These are phyloP conservation scores for Pleurotus salmoneostramineus DNA, from an alignment of 768 basidiomycete species.

Conservation along the genomic window DNA sequence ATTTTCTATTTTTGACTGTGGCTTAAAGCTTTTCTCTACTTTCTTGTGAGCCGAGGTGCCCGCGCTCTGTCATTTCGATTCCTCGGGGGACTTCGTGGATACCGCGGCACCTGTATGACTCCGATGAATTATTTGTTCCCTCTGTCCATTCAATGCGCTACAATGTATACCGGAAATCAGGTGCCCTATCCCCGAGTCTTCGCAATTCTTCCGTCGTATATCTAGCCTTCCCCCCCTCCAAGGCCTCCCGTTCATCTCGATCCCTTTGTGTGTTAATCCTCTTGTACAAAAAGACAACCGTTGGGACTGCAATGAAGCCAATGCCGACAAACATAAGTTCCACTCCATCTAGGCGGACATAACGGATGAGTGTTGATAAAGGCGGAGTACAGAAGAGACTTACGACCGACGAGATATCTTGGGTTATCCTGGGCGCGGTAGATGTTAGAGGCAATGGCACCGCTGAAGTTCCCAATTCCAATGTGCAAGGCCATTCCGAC, in stretches of 20 bases:
- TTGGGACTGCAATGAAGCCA: constrained; percentile 49
- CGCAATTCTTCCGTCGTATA: constrained; percentile 32
- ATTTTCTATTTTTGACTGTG: too few species aligned
- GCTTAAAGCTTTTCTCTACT: too few species aligned
- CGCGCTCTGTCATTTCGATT: too few species aligned
- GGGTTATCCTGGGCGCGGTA: constrained; percentile 58
- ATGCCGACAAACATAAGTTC: constrained; percentile 70
- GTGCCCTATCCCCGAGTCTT: constrained; percentile 56
- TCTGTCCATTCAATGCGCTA: too few species aligned
- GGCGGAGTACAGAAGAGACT: constrained; percentile 18
- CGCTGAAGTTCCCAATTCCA: constrained; percentile 62
- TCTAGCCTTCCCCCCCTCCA: constrained; percentile 27
- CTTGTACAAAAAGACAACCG: constrained; percentile 44
- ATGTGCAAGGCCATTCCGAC: constrained; percentile 67
- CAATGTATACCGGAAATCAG: constrained; percentile 59
- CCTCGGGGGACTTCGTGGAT: too few species aligned
- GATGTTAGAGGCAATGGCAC: constrained; percentile 61
- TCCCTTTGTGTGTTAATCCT: constrained; percentile 57
- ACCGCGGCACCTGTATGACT: too few species aligned
- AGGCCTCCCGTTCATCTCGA: constrained; percentile 19
- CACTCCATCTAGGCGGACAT: constrained; percentile 39
- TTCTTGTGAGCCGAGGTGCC: too few species aligned
- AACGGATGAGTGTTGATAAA: background rate
- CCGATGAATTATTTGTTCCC: too few species aligned
- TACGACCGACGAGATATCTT: constrained; percentile 60